Evolutionary conservation across 1,284 basidiomycete species (phyloP).

Genomic region (Fomitiporia mediterranea): DNA sequence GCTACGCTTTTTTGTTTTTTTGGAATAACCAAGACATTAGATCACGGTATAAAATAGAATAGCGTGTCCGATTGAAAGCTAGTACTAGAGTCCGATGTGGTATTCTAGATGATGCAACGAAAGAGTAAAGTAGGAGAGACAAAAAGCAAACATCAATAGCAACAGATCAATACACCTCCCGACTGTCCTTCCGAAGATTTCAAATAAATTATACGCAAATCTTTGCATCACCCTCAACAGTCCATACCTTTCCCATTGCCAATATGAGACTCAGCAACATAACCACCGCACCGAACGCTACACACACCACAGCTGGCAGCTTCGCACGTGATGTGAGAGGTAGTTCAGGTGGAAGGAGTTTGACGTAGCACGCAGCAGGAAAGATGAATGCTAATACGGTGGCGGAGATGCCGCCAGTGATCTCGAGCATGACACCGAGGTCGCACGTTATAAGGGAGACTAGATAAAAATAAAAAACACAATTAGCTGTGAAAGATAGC

Average conservation of each 20-base stretch:
- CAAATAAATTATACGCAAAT: slow-evolving; percentile 48
- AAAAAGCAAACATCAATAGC: slow-evolving; percentile 22
- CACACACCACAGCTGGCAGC: slow-evolving; percentile 72
- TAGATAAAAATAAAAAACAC: slow-evolving; percentile 28
- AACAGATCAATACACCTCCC: slow-evolving; percentile 3
- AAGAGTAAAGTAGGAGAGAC: slow-evolving; percentile 19
- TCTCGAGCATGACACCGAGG: slow-evolving; percentile 94
- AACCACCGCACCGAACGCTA: slow-evolving; percentile 73
- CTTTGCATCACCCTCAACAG: slow-evolving; percentile 59
- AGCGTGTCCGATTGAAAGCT: slow-evolving; percentile 1
- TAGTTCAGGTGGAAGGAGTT: slow-evolving; percentile 54
- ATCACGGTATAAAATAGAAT: background rate
- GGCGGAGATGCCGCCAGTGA: slow-evolving; percentile 93
- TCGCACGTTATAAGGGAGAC: slow-evolving; percentile 94
- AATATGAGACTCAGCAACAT: slow-evolving; percentile 74
- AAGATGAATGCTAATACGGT: slow-evolving; percentile 95
- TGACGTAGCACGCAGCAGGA: slow-evolving; percentile 83
- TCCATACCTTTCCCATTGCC: slow-evolving; percentile 74
- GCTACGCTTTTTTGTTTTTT: background rate
- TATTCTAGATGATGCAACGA: background rate
- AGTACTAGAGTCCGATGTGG: background rate
- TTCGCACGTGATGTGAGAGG: slow-evolving; percentile 67
- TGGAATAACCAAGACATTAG: background rate
- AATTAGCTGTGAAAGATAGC: slow-evolving; percentile 13
- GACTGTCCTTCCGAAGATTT: background rate